Base-by-base conservation (phyloP, 306 rosid species). In the Neltuma alba region DNA sequence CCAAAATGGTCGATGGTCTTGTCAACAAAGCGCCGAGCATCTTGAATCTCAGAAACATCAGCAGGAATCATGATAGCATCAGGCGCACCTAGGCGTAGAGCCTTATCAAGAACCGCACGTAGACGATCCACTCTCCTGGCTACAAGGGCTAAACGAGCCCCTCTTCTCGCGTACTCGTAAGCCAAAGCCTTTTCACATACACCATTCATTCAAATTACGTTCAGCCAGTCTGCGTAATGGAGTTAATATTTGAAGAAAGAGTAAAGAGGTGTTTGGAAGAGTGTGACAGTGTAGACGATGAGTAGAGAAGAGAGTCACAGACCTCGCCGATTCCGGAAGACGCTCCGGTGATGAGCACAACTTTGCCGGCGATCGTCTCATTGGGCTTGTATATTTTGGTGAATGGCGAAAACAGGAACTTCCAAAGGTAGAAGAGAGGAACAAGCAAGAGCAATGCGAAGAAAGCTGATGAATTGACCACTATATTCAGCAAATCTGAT, bases 111-210 rank as follows among this genome's bases (percentile, higher is more conserved):
- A 0, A 78, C 75, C 14, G 2, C 67, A 9, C 41, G 68, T 0
- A 78, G 57, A 37, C 68, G 55, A 57, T 54, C 75, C 52, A 37
- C 81, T 54, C 69, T 67, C 36, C 81, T 77, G 37, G 75, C 81
- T 1, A 66, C 67, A 0, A 66, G 67, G 21, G 65, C 67, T 6
- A 50, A 52, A 34, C 75, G 55, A 44, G 71, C 71, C 9, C 71
- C 71, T 75, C 60, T 75, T 33, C 60, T 60, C 3, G 79, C 71
- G 21, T 75, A 75, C 58, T 75, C 45, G 28, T 75, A 75, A 15
- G 71, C 79, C 69, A 75, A 27, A 28, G 14, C 31, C 79, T 61
- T 61, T 44, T 44, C 16, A 44, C 23, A 14, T 37, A 58, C 9
- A 14, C 41, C n/a, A 7, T 20, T 13, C 40, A 16, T 16, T 20